Evolutionary conservation across 1,284 basidiomycete species (phyloP), one percentile per base, ranked within the genome.

Genomic region (Volvariella volvacea): DNA sequence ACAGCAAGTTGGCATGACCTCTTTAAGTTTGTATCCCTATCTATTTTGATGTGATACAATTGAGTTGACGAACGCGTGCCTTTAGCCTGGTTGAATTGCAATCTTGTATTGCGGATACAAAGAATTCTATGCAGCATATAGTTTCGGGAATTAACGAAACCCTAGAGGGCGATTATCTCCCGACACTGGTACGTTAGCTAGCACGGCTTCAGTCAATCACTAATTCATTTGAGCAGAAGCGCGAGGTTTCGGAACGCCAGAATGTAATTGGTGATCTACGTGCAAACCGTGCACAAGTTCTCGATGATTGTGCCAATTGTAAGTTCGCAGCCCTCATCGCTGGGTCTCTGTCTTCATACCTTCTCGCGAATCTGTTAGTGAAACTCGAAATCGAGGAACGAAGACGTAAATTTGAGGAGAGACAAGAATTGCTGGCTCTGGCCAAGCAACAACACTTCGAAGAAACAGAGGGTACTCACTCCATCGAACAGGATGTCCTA

Each of bases 1-100:
- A 83, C 78, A 6, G 71, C 80, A 16, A 69, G 62, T n/a, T 80
- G 74, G 69, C 80, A 84, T 47, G 83, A 86, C 49, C 63, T 89
- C 20, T 74, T 81, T 51, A 80, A 79, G 86, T 87, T 50, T 49
- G 77, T 63, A 15, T n/a, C 34, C 7, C 15, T 36, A 42, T 47
- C 41, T 31, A 43, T 43, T 30, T 41, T 51, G 36, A 46, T 39
- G 41, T 47, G 40, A 46, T 25, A 4, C 49, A 43, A 28, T 16
- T 44, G 91, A 89, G 57, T 66, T 92, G 25, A 28, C 25, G 25
- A 28, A 6, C 12, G n/a, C n/a, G 25, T 28, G 25, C 25, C 6
- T 28, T 6, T 28, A 28, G 25, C 25, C 25, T 28, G 21, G 80
- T 80, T 32, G 80, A 76, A 43, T 59, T 89, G 22, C 86, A 90